Evolutionary conservation across 2,329 filamentous ascomycete genomes (phyloP).

Genomic region (Ambrosiella xylebori): DNA sequence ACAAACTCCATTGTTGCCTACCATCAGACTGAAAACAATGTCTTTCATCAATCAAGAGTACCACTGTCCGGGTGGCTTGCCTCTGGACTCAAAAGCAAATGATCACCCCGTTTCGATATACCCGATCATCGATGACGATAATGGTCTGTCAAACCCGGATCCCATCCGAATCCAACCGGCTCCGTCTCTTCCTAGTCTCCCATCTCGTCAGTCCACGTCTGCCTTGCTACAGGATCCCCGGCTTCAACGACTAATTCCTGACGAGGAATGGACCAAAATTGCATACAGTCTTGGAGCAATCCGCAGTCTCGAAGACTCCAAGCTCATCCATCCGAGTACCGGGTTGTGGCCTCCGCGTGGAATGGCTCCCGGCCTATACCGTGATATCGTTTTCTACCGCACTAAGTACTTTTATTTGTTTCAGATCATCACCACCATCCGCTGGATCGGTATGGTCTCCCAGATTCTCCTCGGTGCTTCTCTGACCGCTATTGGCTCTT

Average conservation of each 20-base stretch:
- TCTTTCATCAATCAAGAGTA: not conserved
- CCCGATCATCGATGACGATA: not conserved
- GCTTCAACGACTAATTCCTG: slow-evolving; percentile 7
- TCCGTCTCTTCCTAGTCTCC: not conserved
- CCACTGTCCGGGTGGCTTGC: not conserved
- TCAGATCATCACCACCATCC: slow-evolving; percentile 24
- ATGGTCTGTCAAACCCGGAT: not conserved
- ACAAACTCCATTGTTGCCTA: not conserved
- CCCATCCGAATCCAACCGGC: not conserved
- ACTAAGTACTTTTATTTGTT: slow-evolving; percentile 29
- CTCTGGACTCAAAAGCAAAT: not conserved
- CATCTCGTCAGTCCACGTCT: not conserved
- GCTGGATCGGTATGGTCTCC: slow-evolving; percentile 30
- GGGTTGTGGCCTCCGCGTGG: slow-evolving; percentile 30
- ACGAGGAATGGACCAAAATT: slow-evolving; percentile 9
- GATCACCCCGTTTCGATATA: not conserved
- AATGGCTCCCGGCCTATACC: slow-evolving; percentile 32
- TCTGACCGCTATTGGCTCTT: slow-evolving; percentile 32
- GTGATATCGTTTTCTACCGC: slow-evolving; percentile 28
- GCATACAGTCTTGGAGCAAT: slow-evolving; percentile 11
- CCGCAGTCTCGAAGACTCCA: slow-evolving; percentile 21
- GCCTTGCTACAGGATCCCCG: not conserved
- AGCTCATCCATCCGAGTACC: slow-evolving; percentile 25
- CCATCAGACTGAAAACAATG: not conserved
- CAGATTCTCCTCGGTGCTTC: slow-evolving; percentile 32